Evolutionary conservation across 108 stramenopile genomes (phyloP), one percentile per base, ranked within the genome.

Genomic region (Nitzschia palea): DNA sequence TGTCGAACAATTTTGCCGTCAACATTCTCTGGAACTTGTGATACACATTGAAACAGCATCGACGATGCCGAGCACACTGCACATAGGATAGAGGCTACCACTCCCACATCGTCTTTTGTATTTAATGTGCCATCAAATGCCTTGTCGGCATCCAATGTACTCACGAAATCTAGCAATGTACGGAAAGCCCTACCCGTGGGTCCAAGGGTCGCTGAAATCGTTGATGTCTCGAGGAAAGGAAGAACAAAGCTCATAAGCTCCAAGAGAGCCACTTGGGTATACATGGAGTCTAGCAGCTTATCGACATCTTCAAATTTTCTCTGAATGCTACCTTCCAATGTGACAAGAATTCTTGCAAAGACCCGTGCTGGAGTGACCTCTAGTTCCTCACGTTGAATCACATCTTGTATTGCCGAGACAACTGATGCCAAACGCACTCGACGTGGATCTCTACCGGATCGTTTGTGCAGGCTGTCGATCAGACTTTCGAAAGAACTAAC

Each of bases 211-310:
- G 85, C 52, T 25, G 29, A 17, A 52, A 86, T 45, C 8, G 82
- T 82, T 5, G 68, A 44, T 12, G 50, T 26, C 5, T 73, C 63
- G 20, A 93, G 76, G 58, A 74, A 77, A 3, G 87, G 85, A 10
- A 85, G 33, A 8, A 79, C 58, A 10, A 59, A 53, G 22, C 77
- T 52, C 30, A 90, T 33, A 9, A 93, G 57, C 32, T 90, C 83
- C 72, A 93, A 42, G 42, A 93, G 42, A 25, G 86, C 74, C 20
- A 80, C 52, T 47, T 86, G 85, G 1, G 85, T 80, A 2, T 67
- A 44, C 10, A 71, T 28, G 1, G 71, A 67, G 29, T 78, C 85
- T 5, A 67, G 25, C 6, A 76, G n/a, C 17, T 42, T 25, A 23
- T 58, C 30, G 18, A 43, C 45, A 27, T 56, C 37, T 2, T 51